Percentiles rank a stretch among this genome's conserved stretches.
These are phyloP conservation scores for Globisporangium radiosum DNA, from an alignment of 352 stramenopile genomes.

Conservation along the genomic window DNA sequence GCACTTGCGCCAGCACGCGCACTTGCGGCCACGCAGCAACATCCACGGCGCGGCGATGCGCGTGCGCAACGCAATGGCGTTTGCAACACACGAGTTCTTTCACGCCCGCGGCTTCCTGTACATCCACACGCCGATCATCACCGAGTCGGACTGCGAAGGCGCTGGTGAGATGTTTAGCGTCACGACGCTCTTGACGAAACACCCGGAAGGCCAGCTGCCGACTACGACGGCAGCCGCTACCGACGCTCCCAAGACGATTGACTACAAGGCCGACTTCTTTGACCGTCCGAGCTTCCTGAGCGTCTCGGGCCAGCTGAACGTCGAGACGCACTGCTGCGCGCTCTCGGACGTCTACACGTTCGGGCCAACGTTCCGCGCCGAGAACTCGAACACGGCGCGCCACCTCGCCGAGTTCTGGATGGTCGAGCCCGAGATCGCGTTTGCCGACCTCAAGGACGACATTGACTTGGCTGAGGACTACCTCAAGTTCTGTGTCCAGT, in stretches of 20 bases:
- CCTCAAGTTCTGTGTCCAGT: slow-evolving; percentile 92
- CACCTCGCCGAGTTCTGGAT: slow-evolving; percentile 99
- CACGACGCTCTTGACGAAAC: slow-evolving; percentile 86
- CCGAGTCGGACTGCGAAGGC: slow-evolving; percentile 96
- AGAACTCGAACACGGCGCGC: slow-evolving; percentile 98
- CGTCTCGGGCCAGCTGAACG: slow-evolving; percentile 97
- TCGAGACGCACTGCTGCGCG: slow-evolving; percentile 91
- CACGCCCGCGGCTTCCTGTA: slow-evolving; percentile 91
- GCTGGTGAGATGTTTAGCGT: slow-evolving; percentile 97
- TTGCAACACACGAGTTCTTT: slow-evolving; percentile 93
- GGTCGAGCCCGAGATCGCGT: slow-evolving; percentile 95
- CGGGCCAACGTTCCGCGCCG: slow-evolving; percentile 97
- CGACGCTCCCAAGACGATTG: slow-evolving; percentile 43
- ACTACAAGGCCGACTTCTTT: slow-evolving; percentile 92
- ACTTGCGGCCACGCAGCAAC: slow-evolving; percentile 91
- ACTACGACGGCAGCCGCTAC: slow-evolving; percentile 14
- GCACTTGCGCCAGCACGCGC: slow-evolving; percentile 89
- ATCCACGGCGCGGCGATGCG: slow-evolving; percentile 89
- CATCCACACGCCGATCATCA: slow-evolving; percentile 95
- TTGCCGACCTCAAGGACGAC: slow-evolving; percentile 87
- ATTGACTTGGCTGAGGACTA: slow-evolving; percentile 96
- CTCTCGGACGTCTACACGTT: slow-evolving; percentile 96
- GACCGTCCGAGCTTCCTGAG: slow-evolving; percentile 83
- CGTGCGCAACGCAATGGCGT: slow-evolving; percentile 91
- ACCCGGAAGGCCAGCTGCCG: slow-evolving; percentile 65